Evolutionary conservation across 1,284 basidiomycete genomes (phyloP), one percentile per base, ranked within the genome.

Genomic region (Tranzscheliella williamsii): DNA sequence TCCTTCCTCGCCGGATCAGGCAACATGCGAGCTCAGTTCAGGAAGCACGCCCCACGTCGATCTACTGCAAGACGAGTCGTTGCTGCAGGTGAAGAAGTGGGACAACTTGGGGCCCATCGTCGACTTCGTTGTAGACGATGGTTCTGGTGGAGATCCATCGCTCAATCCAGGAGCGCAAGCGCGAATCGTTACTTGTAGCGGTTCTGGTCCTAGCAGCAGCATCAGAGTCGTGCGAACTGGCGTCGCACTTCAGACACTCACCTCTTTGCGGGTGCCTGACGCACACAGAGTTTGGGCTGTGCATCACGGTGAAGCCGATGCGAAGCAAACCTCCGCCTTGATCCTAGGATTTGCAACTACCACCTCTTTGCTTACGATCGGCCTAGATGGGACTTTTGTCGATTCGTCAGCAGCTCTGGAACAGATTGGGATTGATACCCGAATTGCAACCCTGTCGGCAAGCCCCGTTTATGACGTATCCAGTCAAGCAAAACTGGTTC

Each of bases 181-280:
- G 12, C 86, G 92, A 73, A 84, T 96, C 36, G 85, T 97, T 3
- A 89, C 91, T 0, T 91, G 90, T 60, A 94, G 91, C 2, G 94
- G 94, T 2, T 87, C 86, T 0, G 83, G 84, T 16, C 90, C 86
- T 54, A 84, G 85, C 1, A 92, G 93, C 6, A 87, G 87, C 9
- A 74, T 98, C 8, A 86, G 90, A 29, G 79, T 93, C 21, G 84
- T 97, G 8, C 83, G 90, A 49, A 91, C 86, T 55, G 93, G 93
- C 3, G 91, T 90, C 1, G 88, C 90, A 45, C 85, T 94, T 67
- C 82, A 85, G 42, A 86, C 88, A 61, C 65, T 85, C 5, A 51
- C 54, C 15, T 64, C 48, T 20, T 22, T 43, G 36, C 42, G 37
- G 1, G 26, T 64, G 8, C 51, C 55, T 16, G 42, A 50, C 35